These are phyloP conservation scores for Brasilioporus rufonigricans DNA, from an alignment of 768 basidiomycete species.

Conservation along the genomic window DNA sequence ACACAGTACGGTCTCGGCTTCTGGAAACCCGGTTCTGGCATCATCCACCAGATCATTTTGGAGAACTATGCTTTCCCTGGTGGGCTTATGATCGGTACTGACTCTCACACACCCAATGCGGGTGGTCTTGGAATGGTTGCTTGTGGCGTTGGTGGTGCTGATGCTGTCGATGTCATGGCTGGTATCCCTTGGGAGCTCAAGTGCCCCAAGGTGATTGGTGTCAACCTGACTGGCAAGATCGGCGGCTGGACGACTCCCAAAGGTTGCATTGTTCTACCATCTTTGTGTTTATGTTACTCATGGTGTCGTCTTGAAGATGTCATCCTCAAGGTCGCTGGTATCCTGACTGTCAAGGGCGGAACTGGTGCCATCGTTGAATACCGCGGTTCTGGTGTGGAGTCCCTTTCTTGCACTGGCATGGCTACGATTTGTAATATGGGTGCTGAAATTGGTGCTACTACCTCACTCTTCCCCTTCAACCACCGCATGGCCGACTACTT, in stretches of 20 bases:
- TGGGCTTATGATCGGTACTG: slow-evolving; percentile 99
- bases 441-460: slow-evolving; percentile 99
- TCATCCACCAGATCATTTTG: slow-evolving; percentile 98
- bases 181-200: slow-evolving; percentile 98
- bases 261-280: slow-evolving; percentile 44
- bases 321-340: slow-evolving; percentile 98
- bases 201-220: slow-evolving; percentile 98
- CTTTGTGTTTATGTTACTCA: slow-evolving; percentile 5
- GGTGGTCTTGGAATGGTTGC: slow-evolving; percentile 99
- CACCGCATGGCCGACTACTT: slow-evolving; percentile 90
- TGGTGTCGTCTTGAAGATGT: slow-evolving; percentile 57
- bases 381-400: slow-evolving; percentile 90
- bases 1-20: slow-evolving; percentile 94
- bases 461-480: slow-evolving; percentile 99
- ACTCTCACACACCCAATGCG: slow-evolving; percentile 98
- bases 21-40: slow-evolving; percentile 99
- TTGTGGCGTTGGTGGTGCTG: slow-evolving; percentile 98
- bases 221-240: slow-evolving; percentile 94
- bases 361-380: slow-evolving; percentile 99
- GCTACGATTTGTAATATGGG: slow-evolving; percentile 99
- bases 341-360: slow-evolving; percentile 98
- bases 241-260: slow-evolving; percentile 97
- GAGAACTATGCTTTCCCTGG: slow-evolving; percentile 99
- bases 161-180: slow-evolving; percentile 99
- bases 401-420: slow-evolving; percentile 98